A percentile compares a stretch with the other conserved stretches of the same genome.
Evolutionary conservation across 352 stramenopile species (phyloP).

Genomic region (Nothophytophthora sp.): DNA sequence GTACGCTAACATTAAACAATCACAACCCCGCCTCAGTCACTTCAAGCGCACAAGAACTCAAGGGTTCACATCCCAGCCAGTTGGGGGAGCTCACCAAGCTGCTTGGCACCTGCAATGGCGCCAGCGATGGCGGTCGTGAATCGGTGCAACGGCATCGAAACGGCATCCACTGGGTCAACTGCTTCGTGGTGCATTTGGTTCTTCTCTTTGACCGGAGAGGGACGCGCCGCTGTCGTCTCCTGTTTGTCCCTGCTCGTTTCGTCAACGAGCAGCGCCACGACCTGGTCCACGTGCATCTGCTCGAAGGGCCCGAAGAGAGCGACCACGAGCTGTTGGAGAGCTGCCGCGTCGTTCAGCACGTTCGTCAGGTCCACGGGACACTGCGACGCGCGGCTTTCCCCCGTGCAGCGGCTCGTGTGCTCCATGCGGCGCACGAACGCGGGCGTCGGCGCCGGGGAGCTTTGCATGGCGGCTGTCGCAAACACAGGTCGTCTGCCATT

Average conservation of each 20-base stretch:
- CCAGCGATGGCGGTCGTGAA: conserved; percentile 45
- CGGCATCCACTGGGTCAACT: too few species aligned
- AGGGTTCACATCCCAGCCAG: not conserved
- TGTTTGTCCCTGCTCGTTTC: not conserved
- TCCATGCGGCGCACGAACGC: conserved; percentile 45
- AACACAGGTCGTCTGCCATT: too few species aligned
- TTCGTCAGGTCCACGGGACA: conserved; percentile 39
- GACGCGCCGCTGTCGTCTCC: not conserved
- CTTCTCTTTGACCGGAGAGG: not conserved
- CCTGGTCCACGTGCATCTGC: conserved; percentile 39
- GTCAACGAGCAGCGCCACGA: conserved; percentile 48
- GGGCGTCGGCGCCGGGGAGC: not conserved
- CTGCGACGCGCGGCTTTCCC: conserved; percentile 27
- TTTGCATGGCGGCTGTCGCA: conserved; percentile 1
- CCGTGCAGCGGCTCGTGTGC: conserved; percentile 36
- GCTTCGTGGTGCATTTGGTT: not conserved
- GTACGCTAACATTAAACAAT: conserved; percentile 27
- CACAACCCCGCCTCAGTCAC: not conserved
- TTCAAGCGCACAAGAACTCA: not conserved
- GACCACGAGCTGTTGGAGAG: conserved; percentile 33
- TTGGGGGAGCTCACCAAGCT: conserved; percentile 46
- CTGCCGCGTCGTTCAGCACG: conserved; percentile 31
- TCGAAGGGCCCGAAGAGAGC: conserved; percentile 51
- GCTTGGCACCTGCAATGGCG: conserved; percentile 42
- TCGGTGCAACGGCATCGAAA: conserved; percentile 8